Evolutionary conservation across 2,329 filamentous ascomycete genomes (phyloP), one percentile per base, ranked within the genome.

Genomic region (Ophiostoma fasciatum): DNA sequence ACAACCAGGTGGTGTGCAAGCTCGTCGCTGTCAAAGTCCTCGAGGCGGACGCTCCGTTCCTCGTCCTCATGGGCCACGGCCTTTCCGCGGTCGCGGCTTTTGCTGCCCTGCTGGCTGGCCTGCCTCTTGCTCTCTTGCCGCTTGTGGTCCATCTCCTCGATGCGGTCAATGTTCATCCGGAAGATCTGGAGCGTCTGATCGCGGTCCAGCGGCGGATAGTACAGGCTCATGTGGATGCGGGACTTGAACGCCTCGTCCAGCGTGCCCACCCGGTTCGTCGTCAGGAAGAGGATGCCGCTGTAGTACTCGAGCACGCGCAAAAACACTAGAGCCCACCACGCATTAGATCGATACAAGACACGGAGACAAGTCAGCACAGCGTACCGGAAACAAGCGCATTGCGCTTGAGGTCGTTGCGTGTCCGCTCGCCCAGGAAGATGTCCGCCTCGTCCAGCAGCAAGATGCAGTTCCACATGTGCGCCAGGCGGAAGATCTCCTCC

Each of bases 181-280:
- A 42, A 48, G 18, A 49, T 47, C 13, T 42, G 33, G 0, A 37
- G 9, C 4, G 43, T 43, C 31, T 45, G 40, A 3, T 21, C 10
- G 20, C 27, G 17, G 19, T 36, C 28, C 10, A 51, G 44, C 1
- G 36, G 36, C 10, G 38, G 48, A 38, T 64, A 65, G 50, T 60
- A 61, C 1, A 66, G 48, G 1, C 51, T 57, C 14, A 63, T 43
- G 37, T 66, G 62, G 27, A 66, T 61, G 13, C 63, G 57, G 2
- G 62, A 66, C 47, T 58, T 58, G 49, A 66, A 64, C 0, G 65
- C 65, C 37, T 63, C 62, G 34, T 69, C 65, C 4, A 69, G 56
- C 2, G 52, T 51, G 13, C 62, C 61, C 6, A 64, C 58, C 4
- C 63, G 56, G 49, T 68, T 70, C 8, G 64, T 69, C 0, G 65